Base-by-base conservation (phyloP, 306 rosid species). In the Prunus armeniaca region DNA sequence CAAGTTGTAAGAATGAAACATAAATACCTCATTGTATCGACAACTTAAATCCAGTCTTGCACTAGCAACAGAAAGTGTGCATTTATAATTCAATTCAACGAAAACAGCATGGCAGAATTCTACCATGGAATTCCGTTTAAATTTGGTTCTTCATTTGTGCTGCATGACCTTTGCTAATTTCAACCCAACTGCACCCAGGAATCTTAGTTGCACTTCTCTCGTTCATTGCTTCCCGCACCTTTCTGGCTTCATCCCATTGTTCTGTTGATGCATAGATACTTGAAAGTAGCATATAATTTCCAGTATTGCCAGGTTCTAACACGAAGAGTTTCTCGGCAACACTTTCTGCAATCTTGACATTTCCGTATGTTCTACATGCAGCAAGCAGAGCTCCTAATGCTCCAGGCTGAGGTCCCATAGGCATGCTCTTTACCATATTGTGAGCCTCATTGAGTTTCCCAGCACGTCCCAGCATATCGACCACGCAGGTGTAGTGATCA, bases 321-420 rank as follows among this genome's bases (percentile, higher is more conserved):
- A 24, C n/a, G 67, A 71, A 78, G 67, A 78, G 77, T 47, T 78
- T 30, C 50, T 78, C 67, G 13, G 82, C 58, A 63, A 71, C 66
- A 63, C 28, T 45, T 72, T 78, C 77, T 27, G 77, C 82, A 64
- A 78, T 78, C 66, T 71, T 43, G 1, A 71, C 61, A 52, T 78
- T 71, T 27, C 77, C 82, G 6, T 71, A 78, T 8, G 77, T 78
- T 71, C 77, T 71, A 43, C 82, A 78, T 64, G 77, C 82, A 18
- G 77, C 77, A 51, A 78, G 77, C 45, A 63, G 70, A 65, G 82
- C 72, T 71, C 82, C 82, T 24, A 78, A 43, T 3, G 77, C 82
- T 51, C 67, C 72, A 12, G 77, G 82, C 25, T 71, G 77, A n/a
- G 82, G 82, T 0, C 72, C 77, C 77, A 71, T 52, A 18, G 77